Evolutionary conservation across 768 basidiomycete species (phyloP), one percentile per base, ranked within the genome.

Genomic region (Multifurca ochricompacta): DNA sequence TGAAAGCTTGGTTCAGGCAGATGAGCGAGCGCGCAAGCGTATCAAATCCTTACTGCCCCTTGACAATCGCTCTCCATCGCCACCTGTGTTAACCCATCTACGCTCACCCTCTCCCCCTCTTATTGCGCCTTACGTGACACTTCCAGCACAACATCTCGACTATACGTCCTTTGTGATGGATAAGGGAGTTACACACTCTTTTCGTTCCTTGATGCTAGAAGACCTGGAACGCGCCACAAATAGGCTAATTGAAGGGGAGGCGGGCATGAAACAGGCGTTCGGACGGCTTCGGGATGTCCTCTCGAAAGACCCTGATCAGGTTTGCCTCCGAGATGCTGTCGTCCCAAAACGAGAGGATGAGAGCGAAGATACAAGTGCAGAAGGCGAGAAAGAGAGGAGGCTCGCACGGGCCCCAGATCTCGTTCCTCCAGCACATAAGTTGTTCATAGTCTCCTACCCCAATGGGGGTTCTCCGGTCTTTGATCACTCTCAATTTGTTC

Each of bases 141-240:
- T 87, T 23, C 74, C 74, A 21, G 67, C 74, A 9, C 79, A 84
- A 46, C 88, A 91, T 63, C 75, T 82, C 55, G 84, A 77, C 58
- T 91, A 87, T 68, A 78, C 88, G 18, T 87, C 89, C 0, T 88
- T 90, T 62, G 88, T 93, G 13, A 77, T 91, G 76, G 90, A 92
- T 66, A 87, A 84, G 59, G 78, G 87, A 7, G 81, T 88, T 14
- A 88, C 86, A 16, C 85, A 88, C 66, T 82, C 90, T 4, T 93
- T 90, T 69, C 85, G 89, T 40, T 86, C 89, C 31, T 76, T 73
- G 52, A 70, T 91, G 44, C 70, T 91, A 21, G 83, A 88, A 59
- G 88, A 91, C 62, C 74, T 93, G 13, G 87, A 91, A 60, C 73
- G 85, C 47, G 83, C 89, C 13, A 90, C 89, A 9, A 90, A 88